phyloP scores from a whole-genome alignment of 192 early-diverging fungal species.

The Backusella morwellensis region DNA sequence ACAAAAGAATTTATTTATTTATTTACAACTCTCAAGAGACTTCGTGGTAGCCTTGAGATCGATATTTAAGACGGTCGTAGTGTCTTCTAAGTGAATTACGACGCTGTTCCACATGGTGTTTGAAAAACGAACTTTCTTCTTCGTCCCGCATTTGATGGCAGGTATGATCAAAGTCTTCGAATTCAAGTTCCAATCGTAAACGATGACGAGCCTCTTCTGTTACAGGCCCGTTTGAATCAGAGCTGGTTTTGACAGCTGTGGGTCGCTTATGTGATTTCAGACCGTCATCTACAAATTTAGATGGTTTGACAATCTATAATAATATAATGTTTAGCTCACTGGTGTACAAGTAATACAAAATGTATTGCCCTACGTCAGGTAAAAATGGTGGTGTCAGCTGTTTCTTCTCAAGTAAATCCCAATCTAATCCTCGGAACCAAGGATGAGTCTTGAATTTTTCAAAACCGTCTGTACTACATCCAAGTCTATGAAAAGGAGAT shows the following conservation, averaged over 20 bases:
- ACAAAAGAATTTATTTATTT: background rate
- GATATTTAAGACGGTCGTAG: constrained; percentile 7
- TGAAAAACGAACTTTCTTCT: constrained; percentile 2
- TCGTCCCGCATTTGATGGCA: constrained; percentile 3
- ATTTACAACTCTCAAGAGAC: constrained; percentile 1
- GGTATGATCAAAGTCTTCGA: constrained; percentile 10
- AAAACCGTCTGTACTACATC: constrained; percentile 19
- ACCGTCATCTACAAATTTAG: constrained; percentile 11
- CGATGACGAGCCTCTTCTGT: constrained; percentile 23
- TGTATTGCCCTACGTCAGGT: constrained; percentile 11
- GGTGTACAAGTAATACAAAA: background rate
- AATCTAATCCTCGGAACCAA: constrained; percentile 27
- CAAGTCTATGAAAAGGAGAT: constrained; percentile 17
- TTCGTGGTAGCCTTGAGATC: constrained; percentile 13
- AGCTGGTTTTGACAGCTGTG: constrained; percentile 10
- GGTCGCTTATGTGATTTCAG: background rate
- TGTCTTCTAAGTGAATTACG: constrained; percentile 14
- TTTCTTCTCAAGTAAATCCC: constrained; percentile 24
- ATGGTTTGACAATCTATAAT: constrained; percentile 6
- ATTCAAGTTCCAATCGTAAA: constrained; percentile 11
- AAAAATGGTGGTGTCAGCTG: constrained; percentile 14
- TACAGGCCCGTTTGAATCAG: background rate
- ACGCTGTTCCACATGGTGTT: constrained; percentile 9
- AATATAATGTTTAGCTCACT: background rate
- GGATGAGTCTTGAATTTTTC: constrained; percentile 22